Conservation (phyloP, 2,329 filamentous ascomycete species). For the Didymella keratinophila region DNA sequence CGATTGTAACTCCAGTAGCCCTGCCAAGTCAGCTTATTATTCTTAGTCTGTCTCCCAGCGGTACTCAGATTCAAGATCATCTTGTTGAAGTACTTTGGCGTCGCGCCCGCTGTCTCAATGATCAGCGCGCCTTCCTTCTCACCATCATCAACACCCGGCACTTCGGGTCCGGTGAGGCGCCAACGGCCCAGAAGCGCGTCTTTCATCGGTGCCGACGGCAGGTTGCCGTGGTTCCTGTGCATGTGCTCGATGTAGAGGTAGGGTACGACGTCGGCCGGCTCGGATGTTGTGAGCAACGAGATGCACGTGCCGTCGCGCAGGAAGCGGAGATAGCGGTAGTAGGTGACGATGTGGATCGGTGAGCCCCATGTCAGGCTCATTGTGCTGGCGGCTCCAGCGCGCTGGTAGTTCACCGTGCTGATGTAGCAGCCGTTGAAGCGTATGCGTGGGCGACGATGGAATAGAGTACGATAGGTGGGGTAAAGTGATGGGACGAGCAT, state of each 20-base stretch:
- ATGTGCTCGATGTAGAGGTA: constrained; percentile 78
- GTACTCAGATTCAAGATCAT: constrained; percentile 78
- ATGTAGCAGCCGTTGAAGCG: constrained; percentile 98
- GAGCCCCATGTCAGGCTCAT: constrained; percentile 77
- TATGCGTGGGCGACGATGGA: constrained; percentile 81
- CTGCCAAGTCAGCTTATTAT: constrained; percentile 89
- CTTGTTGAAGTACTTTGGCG: constrained; percentile 80
- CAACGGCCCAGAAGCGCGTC: constrained; percentile 72
- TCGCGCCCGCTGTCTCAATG: constrained; percentile 86
- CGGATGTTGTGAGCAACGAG: constrained; percentile 78
- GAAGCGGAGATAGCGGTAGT: constrained; percentile 96
- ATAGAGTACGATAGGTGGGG: constrained; percentile 68
- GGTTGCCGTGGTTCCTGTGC: constrained; percentile 53
- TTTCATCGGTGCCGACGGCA: constrained; percentile 68
- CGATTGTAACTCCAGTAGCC: constrained; percentile 91
- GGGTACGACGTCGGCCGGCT: constrained; percentile 88
- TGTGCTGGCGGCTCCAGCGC: constrained; percentile 76
- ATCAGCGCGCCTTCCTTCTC: constrained; percentile 60
- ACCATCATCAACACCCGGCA: constrained; percentile 15
- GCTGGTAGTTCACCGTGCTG: constrained; percentile 92
- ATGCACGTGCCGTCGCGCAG: constrained; percentile 88
- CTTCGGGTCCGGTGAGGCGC: constrained; percentile 65
- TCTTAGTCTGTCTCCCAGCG: constrained; percentile 68
- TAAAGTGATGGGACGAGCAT: constrained; percentile 49
- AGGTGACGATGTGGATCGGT: constrained; percentile 94